phyloP scores from a whole-genome alignment of 192 early-diverging fungal genomes.

The Rhizophlyctis rosea region DNA sequence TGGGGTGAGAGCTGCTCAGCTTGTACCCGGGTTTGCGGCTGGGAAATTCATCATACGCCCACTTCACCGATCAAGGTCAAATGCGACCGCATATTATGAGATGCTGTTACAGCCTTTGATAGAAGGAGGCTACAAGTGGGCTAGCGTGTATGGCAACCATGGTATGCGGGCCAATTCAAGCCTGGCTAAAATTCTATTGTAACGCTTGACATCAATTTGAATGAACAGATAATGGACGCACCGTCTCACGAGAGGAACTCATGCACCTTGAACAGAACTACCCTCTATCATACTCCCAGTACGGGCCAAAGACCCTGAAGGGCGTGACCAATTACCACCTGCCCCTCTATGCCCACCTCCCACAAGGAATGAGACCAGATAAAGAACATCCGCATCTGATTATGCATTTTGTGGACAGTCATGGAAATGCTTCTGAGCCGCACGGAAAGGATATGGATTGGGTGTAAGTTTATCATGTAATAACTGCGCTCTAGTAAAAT shows the following conservation, averaged over 20 bases:
- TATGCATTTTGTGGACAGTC: background rate
- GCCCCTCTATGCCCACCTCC: background rate
- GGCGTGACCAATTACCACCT: background rate
- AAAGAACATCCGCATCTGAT: background rate
- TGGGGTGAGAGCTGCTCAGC: too few relatives aligned
- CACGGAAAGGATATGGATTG: background rate
- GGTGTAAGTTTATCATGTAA: background rate
- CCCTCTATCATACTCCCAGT: background rate
- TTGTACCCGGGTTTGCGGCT: too few relatives aligned
- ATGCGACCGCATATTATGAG: background rate
- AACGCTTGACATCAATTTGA: too few relatives aligned
- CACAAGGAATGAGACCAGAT: background rate
- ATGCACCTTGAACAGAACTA: background rate
- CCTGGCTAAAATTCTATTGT: too few relatives aligned
- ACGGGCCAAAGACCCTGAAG: background rate
- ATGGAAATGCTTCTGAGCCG: background rate
- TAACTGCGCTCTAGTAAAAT: too few relatives aligned
- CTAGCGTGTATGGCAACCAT: background rate
- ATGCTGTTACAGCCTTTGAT: background rate
- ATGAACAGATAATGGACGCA: too few relatives aligned
- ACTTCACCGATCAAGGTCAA: too few relatives aligned
- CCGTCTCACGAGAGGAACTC: background rate
- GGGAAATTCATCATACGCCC: too few relatives aligned
- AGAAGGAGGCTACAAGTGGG: background rate
- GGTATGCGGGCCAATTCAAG: too few relatives aligned